These are phyloP conservation scores for Akanthomyces dipterigenus DNA, from an alignment of 2,329 filamentous ascomycete genomes.

Conservation along the genomic window DNA sequence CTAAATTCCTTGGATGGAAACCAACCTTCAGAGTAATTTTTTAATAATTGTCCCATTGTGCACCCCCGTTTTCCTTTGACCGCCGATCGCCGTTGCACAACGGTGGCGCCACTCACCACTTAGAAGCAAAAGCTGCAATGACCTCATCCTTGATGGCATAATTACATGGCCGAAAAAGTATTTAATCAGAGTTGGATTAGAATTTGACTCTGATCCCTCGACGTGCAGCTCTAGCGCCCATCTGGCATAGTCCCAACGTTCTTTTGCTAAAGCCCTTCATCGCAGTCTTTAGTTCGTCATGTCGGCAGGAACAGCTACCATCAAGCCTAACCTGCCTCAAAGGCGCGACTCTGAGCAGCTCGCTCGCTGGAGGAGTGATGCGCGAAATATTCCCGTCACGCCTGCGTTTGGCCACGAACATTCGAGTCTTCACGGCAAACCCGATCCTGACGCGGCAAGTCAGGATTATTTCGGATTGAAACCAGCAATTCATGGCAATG, in stretches of 20 bases:
- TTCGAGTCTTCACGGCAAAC: not conserved
- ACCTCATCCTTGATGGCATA: constrained; percentile 13
- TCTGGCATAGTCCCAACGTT: too few species aligned
- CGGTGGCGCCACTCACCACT: not conserved
- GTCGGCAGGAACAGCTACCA: not conserved
- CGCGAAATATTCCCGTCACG: constrained; percentile 2
- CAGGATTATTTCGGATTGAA: not conserved
- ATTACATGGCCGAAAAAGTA: not conserved
- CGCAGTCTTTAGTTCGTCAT: not conserved
- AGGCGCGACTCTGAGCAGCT: not conserved
- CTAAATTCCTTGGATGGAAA: not conserved
- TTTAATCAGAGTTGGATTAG: not conserved
- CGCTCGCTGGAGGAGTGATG: not conserved
- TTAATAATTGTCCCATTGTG: not conserved
- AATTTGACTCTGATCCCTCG: not conserved
- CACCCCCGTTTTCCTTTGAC: not conserved
- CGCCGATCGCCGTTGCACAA: constrained; percentile 1
- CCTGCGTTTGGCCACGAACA: constrained; percentile 1
- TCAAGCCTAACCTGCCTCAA: not conserved
- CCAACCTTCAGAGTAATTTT: not conserved
- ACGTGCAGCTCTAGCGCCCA: too few species aligned
- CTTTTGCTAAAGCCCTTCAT: too few species aligned
- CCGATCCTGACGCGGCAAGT: not conserved
- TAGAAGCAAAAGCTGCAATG: not conserved
- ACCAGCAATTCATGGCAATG: constrained; percentile 45